Evolutionary conservation across 768 basidiomycete genomes (phyloP), one percentile per base, ranked within the genome.

Genomic region (Daedalea quercina): DNA sequence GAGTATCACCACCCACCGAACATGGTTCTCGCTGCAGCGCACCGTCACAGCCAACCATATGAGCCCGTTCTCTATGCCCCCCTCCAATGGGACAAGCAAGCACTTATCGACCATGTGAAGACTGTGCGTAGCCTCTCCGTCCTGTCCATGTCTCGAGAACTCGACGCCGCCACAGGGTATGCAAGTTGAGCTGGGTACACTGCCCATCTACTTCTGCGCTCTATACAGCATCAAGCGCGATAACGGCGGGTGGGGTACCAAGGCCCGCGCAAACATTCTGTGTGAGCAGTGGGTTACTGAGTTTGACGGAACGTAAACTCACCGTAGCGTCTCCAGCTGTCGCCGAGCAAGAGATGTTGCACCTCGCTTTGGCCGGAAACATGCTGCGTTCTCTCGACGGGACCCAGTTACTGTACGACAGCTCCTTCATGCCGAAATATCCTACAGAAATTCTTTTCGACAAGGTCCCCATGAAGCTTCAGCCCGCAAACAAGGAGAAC

Each of bases 301-400:
- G 12, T 23, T 6, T 20, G 17, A 13, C 22, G n/a, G 6, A 3
- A 15, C 3, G 3, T 42, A 20, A 23, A 17, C 49, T 51, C 25
- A 51, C 31, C 8, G 12, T 22, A 24, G 19, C 17, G 17, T 34
- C 24, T 19, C 17, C 26, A 61, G 60, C 45, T 28, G 47, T 61
- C 41, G 57, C 48, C 9, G 45, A 54, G 35, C 60, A 61, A 48
- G 60, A 61, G 49, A 61, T 61, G 60, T 47, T 58, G 20, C 57
- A 59, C 40, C 50, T 59, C 19, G 37, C 57, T 9, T 54, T 61
- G 17, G 52, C 54, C 1, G 57, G 57, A 12, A 61, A 61, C 45
- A 41, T 61, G n/a, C 25, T 56, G 13, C 43, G 49, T 4, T 24
- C 60, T 19, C 26, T 61, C 11, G 52, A 45, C n/a, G 44, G 44